Conservation (phyloP, 1,284 basidiomycete genomes). For the Flammula alnicola region DNA sequence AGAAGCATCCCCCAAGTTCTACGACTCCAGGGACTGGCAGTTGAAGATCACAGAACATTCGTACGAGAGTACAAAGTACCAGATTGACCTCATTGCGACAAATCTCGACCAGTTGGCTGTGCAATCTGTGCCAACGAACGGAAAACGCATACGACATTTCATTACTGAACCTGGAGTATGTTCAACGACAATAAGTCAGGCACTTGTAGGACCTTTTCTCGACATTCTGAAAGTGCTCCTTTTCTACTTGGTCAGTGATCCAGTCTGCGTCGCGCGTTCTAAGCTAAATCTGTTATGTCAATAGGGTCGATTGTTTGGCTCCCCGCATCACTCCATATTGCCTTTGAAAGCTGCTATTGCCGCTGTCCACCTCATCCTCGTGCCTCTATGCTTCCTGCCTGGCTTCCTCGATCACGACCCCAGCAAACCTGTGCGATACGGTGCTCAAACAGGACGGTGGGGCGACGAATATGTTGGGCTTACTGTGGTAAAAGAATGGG, state of each 20-base stretch:
- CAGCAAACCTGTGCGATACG: conserved; percentile 49
- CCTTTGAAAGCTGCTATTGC: conserved; percentile 69
- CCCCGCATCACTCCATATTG: conserved; percentile 62
- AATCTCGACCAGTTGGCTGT: conserved; percentile 53
- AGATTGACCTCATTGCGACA: conserved; percentile 74
- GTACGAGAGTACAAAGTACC: conserved; percentile 82
- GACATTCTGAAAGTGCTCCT: conserved; percentile 57
- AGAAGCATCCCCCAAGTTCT: conserved; percentile 60
- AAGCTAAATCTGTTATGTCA: neutral
- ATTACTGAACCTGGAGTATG: conserved; percentile 78
- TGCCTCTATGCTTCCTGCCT: conserved; percentile 51
- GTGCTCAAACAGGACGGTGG: conserved; percentile 58
- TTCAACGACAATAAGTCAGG: conserved; percentile 65
- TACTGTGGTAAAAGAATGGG: conserved; percentile 54
- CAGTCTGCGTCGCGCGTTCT: neutral
- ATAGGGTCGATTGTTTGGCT: conserved; percentile 72
- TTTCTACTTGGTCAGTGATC: conserved; percentile 72
- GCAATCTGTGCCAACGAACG: conserved; percentile 16
- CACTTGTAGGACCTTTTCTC: conserved; percentile 53
- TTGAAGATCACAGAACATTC: conserved; percentile 61
- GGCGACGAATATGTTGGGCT: conserved; percentile 58
- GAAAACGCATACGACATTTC: conserved; percentile 59
- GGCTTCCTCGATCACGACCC: conserved; percentile 28
- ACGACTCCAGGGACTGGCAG: conserved; percentile 76
- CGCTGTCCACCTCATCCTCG: conserved; percentile 64